Evolutionary conservation across 192 early-diverging fungal species (phyloP).

Genomic region (Dissophora ornata): DNA sequence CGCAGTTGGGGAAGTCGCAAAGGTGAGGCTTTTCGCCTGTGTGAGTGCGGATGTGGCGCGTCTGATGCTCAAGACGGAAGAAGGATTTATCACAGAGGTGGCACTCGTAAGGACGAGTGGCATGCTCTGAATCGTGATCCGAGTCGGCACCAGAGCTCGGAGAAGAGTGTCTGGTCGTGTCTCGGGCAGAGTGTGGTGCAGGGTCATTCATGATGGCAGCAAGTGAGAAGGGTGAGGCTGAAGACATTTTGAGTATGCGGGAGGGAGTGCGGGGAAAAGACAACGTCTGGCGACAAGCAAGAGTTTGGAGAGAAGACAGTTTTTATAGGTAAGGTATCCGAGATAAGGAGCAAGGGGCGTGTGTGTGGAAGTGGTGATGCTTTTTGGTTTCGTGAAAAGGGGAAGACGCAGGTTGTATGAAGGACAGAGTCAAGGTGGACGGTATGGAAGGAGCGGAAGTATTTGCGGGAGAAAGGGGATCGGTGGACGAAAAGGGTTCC

Average conservation of each 20-base stretch:
- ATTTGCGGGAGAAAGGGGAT: conserved; percentile 2
- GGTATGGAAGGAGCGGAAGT: background rate
- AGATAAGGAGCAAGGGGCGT: conserved; percentile 23
- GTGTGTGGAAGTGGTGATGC: conserved; percentile 5
- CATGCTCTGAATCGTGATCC: conserved; percentile 30
- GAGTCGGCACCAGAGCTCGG: conserved; percentile 27
- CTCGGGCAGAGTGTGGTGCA: conserved; percentile 4
- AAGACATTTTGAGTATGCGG: conserved; percentile 18
- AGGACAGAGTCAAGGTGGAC: background rate
- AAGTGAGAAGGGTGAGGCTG: conserved; percentile 42
- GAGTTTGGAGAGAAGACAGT: background rate
- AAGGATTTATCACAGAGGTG: conserved; percentile 80
- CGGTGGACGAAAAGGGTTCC: conserved; percentile 24
- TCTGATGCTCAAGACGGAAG: conserved; percentile 82
- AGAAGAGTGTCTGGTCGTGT: conserved; percentile 14
- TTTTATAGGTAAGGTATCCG: conserved; percentile 5
- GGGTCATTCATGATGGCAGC: conserved; percentile 53
- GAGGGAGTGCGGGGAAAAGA: background rate
- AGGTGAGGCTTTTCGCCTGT: conserved; percentile 88
- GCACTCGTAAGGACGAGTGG: conserved; percentile 77
- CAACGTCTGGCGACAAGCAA: background rate
- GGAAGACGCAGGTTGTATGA: background rate
- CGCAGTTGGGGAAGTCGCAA: conserved; percentile 81
- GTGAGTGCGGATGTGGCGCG: conserved; percentile 84
- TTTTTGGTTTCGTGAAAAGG: background rate